phyloP scores from a whole-genome alignment of 148 eudicot species.

The Heliamphora exappendiculata region DNA sequence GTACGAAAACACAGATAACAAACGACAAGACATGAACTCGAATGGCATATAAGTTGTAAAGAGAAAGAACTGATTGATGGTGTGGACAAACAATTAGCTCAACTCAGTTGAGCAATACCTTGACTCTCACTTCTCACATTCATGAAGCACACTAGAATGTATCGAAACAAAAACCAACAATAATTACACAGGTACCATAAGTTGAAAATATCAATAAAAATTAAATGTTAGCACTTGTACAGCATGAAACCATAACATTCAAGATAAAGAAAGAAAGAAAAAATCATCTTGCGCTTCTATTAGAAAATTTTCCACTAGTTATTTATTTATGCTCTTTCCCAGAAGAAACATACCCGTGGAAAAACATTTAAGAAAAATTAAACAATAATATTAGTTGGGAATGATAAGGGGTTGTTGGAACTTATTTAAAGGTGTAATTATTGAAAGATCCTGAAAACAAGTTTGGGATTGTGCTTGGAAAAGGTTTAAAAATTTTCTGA shows the following conservation, averaged over 20 bases:
- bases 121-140: background rate
- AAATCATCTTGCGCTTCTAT: background rate
- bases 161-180: background rate
- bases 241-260: background rate
- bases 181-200: background rate
- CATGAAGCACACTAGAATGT: background rate
- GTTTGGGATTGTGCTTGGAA: background rate
- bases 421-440: background rate
- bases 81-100: background rate
- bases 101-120: background rate
- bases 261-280: background rate
- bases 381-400: background rate
- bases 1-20: background rate
- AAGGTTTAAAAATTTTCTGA: background rate
- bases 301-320: background rate
- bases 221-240: background rate
- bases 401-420: background rate
- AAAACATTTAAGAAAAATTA: background rate
- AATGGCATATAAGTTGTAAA: background rate
- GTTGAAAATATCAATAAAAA: background rate
- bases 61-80: background rate
- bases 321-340: background rate
- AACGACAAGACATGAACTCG: constrained; percentile 1
- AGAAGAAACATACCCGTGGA: background rate
- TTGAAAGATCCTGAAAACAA: background rate